phyloP scores from a whole-genome alignment of 2,329 filamentous ascomycete species.

The Aquanectria penicillioides region DNA sequence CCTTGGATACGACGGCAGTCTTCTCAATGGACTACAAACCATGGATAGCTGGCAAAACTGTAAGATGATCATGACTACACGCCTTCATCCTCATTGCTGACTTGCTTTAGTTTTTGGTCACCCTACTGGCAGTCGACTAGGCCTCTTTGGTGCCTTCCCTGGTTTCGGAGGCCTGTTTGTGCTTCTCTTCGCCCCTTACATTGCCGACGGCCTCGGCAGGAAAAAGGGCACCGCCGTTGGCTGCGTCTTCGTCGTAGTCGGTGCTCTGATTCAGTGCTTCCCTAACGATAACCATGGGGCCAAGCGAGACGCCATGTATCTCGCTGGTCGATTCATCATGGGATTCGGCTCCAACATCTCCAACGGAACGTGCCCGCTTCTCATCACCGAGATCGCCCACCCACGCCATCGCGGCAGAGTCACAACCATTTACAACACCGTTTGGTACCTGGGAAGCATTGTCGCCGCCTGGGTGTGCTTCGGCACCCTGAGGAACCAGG shows the following conservation, averaged over 20 bases:
- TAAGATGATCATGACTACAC: neutral
- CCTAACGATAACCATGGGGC: slow-evolving; percentile 15
- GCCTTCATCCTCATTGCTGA: neutral
- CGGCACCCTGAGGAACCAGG: slow-evolving; percentile 27
- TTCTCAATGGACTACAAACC: slow-evolving; percentile 34
- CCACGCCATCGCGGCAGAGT: slow-evolving; percentile 34
- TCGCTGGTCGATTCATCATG: slow-evolving; percentile 37
- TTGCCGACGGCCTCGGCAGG: slow-evolving; percentile 36
- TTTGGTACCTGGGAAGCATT: slow-evolving; percentile 38
- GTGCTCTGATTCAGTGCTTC: slow-evolving; percentile 38
- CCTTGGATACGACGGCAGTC: slow-evolving; percentile 31
- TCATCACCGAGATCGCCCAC: slow-evolving; percentile 38
- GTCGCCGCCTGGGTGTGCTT: slow-evolving; percentile 37
- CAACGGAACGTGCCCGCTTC: slow-evolving; percentile 35
- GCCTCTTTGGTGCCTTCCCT: slow-evolving; percentile 39
- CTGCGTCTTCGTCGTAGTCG: slow-evolving; percentile 29
- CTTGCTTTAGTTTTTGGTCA: slow-evolving; percentile 30
- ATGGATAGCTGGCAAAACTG: slow-evolving; percentile 36
- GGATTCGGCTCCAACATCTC: slow-evolving; percentile 38
- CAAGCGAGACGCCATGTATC: slow-evolving; percentile 30
- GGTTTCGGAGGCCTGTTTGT: slow-evolving; percentile 38
- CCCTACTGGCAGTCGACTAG: slow-evolving; percentile 36
- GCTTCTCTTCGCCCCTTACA: slow-evolving; percentile 37
- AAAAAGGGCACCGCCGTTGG: slow-evolving; percentile 38
- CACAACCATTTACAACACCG: slow-evolving; percentile 38